Percentiles rank a stretch among this genome's conserved stretches.
These are phyloP conservation scores for Trametes pubescens DNA, from an alignment of 1,284 basidiomycete species.

Conservation along the genomic window DNA sequence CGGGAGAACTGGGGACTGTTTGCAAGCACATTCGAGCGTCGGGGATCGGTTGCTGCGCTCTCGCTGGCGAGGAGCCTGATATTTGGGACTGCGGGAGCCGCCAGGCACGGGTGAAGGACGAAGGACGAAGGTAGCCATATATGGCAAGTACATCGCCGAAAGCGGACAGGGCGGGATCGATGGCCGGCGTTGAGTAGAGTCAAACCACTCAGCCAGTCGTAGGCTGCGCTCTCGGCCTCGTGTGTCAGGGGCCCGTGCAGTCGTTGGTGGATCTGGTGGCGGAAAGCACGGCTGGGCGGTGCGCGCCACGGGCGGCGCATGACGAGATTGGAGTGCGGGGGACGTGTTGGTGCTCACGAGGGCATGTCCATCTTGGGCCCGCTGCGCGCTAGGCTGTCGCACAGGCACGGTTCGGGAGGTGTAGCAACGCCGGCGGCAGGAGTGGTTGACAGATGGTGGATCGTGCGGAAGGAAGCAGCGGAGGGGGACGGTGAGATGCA, in stretches of 20 bases:
- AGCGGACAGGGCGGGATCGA: constrained; percentile 18
- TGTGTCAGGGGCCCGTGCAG: not conserved
- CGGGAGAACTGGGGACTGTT: not conserved
- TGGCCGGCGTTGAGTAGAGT: constrained; percentile 34
- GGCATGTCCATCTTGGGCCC: constrained; percentile 3
- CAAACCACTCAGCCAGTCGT: constrained; percentile 2
- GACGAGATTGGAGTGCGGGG: constrained; percentile 1
- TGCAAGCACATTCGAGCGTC: not conserved
- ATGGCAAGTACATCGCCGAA: constrained; percentile 23
- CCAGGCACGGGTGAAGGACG: constrained; percentile 19
- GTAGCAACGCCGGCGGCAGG: constrained; percentile 7
- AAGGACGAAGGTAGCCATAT: constrained; percentile 30
- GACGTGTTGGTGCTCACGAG: not conserved
- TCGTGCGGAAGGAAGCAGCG: constrained; percentile 14
- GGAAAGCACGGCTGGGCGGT: not conserved
- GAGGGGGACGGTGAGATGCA: constrained; percentile 1
- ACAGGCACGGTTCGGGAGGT: constrained; percentile 11
- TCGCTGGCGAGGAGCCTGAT: too few species aligned
- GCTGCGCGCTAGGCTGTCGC: not conserved
- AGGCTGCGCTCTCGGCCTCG: constrained; percentile 1
- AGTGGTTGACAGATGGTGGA: constrained; percentile 29
- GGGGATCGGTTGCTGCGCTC: not conserved
- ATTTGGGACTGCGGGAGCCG: constrained; percentile 7
- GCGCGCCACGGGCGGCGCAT: constrained; percentile 6
- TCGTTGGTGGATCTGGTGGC: not conserved